Evolutionary conservation across 225 moss, liverwort and hornwort species (phyloP).

Genomic region (Asterella californica): DNA sequence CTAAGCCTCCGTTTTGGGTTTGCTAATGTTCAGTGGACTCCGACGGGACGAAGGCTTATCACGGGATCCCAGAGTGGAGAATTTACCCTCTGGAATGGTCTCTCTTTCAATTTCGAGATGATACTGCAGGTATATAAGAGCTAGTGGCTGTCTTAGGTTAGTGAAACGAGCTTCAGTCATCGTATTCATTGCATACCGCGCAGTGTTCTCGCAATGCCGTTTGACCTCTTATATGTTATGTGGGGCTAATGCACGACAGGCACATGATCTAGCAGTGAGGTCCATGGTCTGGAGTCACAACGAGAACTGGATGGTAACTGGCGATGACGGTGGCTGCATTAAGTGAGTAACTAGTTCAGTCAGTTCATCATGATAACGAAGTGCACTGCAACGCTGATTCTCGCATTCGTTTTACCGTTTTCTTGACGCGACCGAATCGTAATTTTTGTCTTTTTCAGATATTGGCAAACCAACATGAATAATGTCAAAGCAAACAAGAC

Average conservation of each 20-base stretch:
- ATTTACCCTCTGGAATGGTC: conserved; percentile 98
- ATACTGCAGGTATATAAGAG: conserved; percentile 63
- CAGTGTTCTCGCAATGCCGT: background rate
- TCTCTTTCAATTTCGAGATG: conserved; percentile 99
- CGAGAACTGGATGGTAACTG: conserved; percentile 99
- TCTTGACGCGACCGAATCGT: too few species aligned
- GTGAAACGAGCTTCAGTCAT: too few species aligned
- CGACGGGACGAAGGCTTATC: conserved; percentile 90
- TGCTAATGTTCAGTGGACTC: conserved; percentile 71
- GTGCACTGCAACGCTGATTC: background rate
- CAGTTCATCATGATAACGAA: too few species aligned
- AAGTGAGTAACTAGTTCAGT: conserved; percentile 53
- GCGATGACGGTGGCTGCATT: conserved; percentile 98
- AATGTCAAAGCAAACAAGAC: conserved; percentile 99
- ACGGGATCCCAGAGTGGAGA: conserved; percentile 99
- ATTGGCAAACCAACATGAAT: conserved; percentile 99
- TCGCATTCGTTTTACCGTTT: background rate
- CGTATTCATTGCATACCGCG: background rate
- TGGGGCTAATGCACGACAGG: conserved; percentile 44
- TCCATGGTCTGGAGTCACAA: conserved; percentile 99
- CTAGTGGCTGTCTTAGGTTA: too few species aligned
- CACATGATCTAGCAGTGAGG: conserved; percentile 96
- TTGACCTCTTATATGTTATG: background rate
- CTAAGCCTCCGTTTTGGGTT: background rate
- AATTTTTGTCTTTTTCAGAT: conserved; percentile 38